Evolutionary conservation across 148 eudicot species (phyloP).

Genomic region (Rhododendron ovatum): DNA sequence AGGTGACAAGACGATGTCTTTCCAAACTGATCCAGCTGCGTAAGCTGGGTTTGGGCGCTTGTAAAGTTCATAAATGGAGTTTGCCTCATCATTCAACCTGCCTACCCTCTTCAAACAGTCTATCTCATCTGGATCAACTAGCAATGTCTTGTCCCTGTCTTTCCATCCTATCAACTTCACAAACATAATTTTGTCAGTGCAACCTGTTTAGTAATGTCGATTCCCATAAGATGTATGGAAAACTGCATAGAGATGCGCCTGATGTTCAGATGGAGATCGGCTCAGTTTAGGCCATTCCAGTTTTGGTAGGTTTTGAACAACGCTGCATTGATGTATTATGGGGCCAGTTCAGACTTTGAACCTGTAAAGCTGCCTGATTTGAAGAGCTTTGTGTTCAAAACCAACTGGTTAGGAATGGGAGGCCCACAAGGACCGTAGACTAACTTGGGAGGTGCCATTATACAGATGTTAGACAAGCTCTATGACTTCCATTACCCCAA

Average conservation of each 20-base stretch:
- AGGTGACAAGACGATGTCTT: slow-evolving; percentile 92
- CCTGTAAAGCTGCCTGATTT: neutral
- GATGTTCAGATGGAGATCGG: neutral
- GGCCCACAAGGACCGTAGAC: neutral
- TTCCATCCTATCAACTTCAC: slow-evolving; percentile 98
- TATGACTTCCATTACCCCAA: neutral
- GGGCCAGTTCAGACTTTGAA: neutral
- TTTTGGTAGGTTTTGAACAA: neutral
- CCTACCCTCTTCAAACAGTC: slow-evolving; percentile 54
- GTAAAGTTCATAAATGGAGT: slow-evolving; percentile 75
- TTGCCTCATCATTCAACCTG: slow-evolving; percentile 71
- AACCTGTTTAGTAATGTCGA: neutral
- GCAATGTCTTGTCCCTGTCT: slow-evolving; percentile 82
- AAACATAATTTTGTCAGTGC: slow-evolving; percentile 21
- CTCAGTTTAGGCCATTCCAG: neutral
- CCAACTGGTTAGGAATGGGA: neutral
- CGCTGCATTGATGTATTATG: neutral
- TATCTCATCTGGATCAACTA: slow-evolving; percentile 95
- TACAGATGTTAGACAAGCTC: neutral
- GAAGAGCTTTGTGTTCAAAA: neutral
- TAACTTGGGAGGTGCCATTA: neutral
- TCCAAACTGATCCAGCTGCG: slow-evolving; percentile 76
- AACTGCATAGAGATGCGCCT: neutral
- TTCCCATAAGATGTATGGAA: neutral
- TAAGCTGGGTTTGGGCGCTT: slow-evolving; percentile 56